These are phyloP conservation scores for Thelephora aurantiotincta DNA, from an alignment of 768 basidiomycete genomes.

Conservation along the genomic window DNA sequence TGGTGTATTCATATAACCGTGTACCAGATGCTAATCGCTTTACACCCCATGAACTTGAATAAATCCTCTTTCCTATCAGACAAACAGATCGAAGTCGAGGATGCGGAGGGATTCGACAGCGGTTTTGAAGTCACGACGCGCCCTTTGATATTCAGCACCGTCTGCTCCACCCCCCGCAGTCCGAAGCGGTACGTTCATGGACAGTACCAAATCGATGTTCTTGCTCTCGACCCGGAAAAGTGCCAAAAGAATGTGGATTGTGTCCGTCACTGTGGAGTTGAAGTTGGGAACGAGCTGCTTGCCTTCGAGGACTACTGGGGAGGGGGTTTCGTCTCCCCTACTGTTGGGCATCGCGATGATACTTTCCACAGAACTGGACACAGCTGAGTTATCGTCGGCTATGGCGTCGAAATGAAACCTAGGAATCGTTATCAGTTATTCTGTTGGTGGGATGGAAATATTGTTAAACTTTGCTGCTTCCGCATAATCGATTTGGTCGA, in stretches of 20 bases:
- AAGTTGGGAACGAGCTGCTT: constrained; percentile 68
- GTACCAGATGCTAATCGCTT: too few relatives aligned
- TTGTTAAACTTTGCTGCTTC: constrained; percentile 53
- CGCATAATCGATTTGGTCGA: constrained; percentile 35
- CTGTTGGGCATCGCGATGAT: constrained; percentile 26
- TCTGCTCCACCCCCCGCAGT: constrained; percentile 29
- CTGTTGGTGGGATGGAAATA: not conserved
- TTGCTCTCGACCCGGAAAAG: constrained; percentile 67
- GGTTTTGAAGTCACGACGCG: constrained; percentile 33
- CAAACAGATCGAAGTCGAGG: constrained; percentile 58
- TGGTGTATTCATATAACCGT: too few relatives aligned
- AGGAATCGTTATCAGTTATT: constrained; percentile 4
- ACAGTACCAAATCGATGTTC: constrained; percentile 69
- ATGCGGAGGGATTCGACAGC: constrained; percentile 51
- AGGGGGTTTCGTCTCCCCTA: constrained; percentile 35
- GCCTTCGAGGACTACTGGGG: constrained; percentile 51
- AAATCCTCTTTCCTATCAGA: constrained; percentile 17
- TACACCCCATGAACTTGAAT: too few relatives aligned
- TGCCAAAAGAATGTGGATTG: constrained; percentile 65
- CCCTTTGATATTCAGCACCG: constrained; percentile 21
- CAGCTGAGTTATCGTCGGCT: constrained; percentile 81
- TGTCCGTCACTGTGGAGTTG: constrained; percentile 42
- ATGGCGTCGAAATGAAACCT: constrained; percentile 89
- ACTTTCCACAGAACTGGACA: constrained; percentile 28
- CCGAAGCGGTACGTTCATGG: constrained; percentile 63